phyloP scores from a whole-genome alignment of 208 protist genomes.

The Acanthamoeba lugdunensis region DNA sequence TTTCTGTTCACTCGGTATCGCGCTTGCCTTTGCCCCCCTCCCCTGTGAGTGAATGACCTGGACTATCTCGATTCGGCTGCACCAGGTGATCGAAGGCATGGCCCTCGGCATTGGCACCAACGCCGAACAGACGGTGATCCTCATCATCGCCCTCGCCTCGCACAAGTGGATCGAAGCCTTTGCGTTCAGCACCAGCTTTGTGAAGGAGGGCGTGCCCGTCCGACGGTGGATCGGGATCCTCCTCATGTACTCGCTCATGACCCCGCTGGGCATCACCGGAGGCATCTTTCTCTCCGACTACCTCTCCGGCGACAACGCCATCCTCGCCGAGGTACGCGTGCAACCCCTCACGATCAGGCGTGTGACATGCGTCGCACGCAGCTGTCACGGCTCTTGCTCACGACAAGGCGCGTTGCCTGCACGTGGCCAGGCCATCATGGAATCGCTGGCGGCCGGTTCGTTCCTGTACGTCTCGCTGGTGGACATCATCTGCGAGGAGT shows the following conservation, averaged over 20 bases:
- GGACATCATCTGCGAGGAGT: constrained; percentile 65
- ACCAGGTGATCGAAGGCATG: constrained; percentile 57
- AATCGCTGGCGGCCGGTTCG: constrained; percentile 60
- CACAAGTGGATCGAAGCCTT: constrained; percentile 72
- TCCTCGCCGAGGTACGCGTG: constrained; percentile 42
- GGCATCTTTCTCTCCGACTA: constrained; percentile 49
- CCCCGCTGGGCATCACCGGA: constrained; percentile 42
- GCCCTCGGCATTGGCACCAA: constrained; percentile 56
- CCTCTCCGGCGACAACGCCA: constrained; percentile 34
- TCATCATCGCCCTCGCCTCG: constrained; percentile 61
- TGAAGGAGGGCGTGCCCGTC: constrained; percentile 53
- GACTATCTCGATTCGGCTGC: too few relatives aligned
- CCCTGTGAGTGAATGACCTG: not conserved
- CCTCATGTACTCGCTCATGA: constrained; percentile 48
- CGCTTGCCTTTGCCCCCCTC: not conserved
- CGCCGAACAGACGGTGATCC: constrained; percentile 45
- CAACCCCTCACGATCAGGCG: not conserved
- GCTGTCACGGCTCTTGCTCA: not conserved
- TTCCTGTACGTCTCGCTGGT: constrained; percentile 64
- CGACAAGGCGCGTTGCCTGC: not conserved
- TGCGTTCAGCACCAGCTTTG: constrained; percentile 68
- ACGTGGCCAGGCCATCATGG: not conserved
- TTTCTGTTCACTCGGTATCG: constrained; percentile 57
- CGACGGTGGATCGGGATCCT: constrained; percentile 54
- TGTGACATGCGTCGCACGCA: not conserved